Evolutionary conservation across 192 early-diverging fungal species (phyloP).

Genomic region (Coemansia guatemalensis): DNA sequence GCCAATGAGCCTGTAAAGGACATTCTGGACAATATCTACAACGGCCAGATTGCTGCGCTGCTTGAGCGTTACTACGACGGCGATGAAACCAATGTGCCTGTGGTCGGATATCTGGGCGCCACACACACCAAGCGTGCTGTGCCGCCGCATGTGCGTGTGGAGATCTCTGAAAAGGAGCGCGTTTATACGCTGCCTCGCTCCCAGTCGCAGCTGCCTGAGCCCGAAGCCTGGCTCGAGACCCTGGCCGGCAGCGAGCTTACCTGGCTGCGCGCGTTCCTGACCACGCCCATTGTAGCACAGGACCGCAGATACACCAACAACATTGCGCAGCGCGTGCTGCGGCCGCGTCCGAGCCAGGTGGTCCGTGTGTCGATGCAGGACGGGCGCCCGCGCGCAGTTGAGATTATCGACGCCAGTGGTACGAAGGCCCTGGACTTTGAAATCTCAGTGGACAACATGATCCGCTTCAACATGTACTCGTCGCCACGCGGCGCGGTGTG

Average conservation of each 20-base stretch:
- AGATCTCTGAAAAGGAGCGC: conserved; percentile 17
- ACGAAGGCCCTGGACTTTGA: conserved; percentile 33
- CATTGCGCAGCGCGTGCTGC: conserved; percentile 62
- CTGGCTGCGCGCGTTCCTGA: conserved; percentile 87
- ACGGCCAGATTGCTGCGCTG: conserved; percentile 73
- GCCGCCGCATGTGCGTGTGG: conserved; percentile 21
- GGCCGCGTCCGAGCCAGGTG: conserved; percentile 61
- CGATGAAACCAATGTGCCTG: conserved; percentile 64
- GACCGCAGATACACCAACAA: conserved; percentile 68
- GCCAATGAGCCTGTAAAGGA: conserved; percentile 89
- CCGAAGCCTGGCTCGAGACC: conserved; percentile 47
- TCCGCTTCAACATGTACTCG: conserved; percentile 64
- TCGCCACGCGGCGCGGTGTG: conserved; percentile 56
- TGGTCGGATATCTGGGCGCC: conserved; percentile 72
- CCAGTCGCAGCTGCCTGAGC: conserved; percentile 26
- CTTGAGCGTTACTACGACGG: conserved; percentile 75
- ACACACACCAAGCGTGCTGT: conserved; percentile 9
- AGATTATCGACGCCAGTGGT: conserved; percentile 5
- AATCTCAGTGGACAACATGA: conserved; percentile 49
- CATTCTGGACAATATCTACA: conserved; percentile 86
- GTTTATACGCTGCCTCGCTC: conserved; percentile 14
- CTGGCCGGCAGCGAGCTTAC: conserved; percentile 70
- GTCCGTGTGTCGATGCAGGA: conserved; percentile 41
- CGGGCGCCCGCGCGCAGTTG: conserved; percentile 43
- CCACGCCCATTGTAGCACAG: conserved; percentile 75